Evolutionary conservation across 169 alveolate genomes (phyloP), one percentile per base, ranked within the genome.

Genomic region (Plasmodium inui): DNA sequence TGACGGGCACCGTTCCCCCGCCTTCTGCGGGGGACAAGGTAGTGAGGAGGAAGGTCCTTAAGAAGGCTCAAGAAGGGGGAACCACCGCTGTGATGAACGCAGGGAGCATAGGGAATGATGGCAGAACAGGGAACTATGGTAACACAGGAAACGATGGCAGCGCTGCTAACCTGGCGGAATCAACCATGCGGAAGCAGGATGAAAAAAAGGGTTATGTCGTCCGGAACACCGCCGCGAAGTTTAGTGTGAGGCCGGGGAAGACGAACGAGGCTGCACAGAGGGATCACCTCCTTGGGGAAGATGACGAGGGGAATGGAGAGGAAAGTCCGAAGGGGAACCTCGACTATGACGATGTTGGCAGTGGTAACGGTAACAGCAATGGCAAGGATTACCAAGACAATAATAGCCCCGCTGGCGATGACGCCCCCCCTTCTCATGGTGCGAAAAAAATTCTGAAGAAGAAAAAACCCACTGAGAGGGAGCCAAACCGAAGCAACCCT

Each of bases 21-120:
- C 55, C 19, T 6, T 30, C 39, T 22, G 73, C 71, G 22, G 84
- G 79, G 37, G 92, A 70, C 19, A 80, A 80, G 50, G 61, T 34
- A 30, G 67, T 80, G 34, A 84, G 72, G 78, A 32, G 57, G 34
- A 84, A 71, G 79, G 78, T 71, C 37, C 22, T 71, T 26, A 84
- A 84, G 41, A 84, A 84, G 37, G 76, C 26, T 9, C 84, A 84
- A 26, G 84, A 84, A 4, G 67, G 76, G 34, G 37, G 19, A 12
- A 72, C 53, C 78, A 61, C 53, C 30, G 39, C 8, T 19, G 30
- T 12, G 14, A 7, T 28, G 41, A 28, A 61, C 7, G 10, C 9
- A 22, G n/a, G 37, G 17, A 61, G 12, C 26, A n/a, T 4, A 55
- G 71, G 71, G 71, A 55, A 55, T 55, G 71, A 0, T 14, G n/a